These are phyloP conservation scores for Trichoderma erinaceum DNA, from an alignment of 495 filamentous ascomycete genomes.

Conservation along the genomic window DNA sequence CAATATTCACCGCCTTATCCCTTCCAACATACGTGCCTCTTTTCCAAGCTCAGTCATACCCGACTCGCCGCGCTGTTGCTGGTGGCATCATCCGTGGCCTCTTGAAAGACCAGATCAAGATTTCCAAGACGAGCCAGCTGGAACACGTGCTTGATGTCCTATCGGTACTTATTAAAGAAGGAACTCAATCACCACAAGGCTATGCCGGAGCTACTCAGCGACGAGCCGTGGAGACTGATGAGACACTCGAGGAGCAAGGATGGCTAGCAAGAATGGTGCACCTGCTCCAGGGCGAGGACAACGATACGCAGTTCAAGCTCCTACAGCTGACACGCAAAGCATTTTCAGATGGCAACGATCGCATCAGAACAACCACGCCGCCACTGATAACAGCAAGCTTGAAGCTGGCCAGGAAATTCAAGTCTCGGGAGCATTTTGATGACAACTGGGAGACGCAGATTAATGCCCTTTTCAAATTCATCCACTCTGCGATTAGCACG, in stretches of 20 bases:
- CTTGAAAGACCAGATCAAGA: constrained; percentile 69
- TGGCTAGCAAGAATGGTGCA: constrained; percentile 91
- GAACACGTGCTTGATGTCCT: constrained; percentile 85
- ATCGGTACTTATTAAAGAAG: constrained; percentile 88
- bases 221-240: constrained; percentile 67
- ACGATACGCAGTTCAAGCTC: constrained; percentile 91
- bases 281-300: constrained; percentile 72
- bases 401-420: constrained; percentile 83
- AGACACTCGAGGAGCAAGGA: constrained; percentile 95
- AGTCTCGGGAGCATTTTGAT: constrained; percentile 86
- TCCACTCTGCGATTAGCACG: constrained; percentile 79
- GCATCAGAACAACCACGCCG: constrained; percentile 90
- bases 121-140: constrained; percentile 68
- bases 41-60: constrained; percentile 86
- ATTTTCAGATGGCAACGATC: constrained; percentile 87
- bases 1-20: constrained; percentile 86
- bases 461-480: constrained; percentile 86
- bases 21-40: constrained; percentile 88
- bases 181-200: constrained; percentile 72
- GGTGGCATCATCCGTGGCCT: constrained; percentile 76
- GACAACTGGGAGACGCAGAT: constrained; percentile 92
- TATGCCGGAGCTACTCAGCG: constrained; percentile 75
- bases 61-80: constrained; percentile 83
- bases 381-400: constrained; percentile 86
- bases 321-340: constrained; percentile 84